A percentile compares a stretch with the other conserved stretches of the same genome.
These are phyloP conservation scores for Neurospora pannonica DNA, from an alignment of 495 filamentous ascomycete species.

Conservation along the genomic window DNA sequence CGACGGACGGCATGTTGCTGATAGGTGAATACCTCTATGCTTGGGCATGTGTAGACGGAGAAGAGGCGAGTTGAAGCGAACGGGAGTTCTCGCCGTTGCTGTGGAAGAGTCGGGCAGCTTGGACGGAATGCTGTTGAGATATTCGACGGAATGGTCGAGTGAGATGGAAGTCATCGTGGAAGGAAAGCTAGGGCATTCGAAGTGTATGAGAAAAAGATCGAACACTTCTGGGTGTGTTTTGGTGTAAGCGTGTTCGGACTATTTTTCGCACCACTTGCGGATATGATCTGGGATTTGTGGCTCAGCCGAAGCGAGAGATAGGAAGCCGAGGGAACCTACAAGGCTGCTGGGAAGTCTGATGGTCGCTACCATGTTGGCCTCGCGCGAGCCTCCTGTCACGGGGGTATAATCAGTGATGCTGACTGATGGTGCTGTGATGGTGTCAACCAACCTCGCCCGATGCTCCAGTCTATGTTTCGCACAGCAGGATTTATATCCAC, in stretches of 20 bases:
- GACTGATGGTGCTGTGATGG: background rate
- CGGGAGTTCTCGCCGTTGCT: background rate
- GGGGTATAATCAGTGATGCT: background rate
- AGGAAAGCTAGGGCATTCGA: too few species aligned
- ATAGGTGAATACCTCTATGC: background rate
- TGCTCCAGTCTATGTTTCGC: background rate
- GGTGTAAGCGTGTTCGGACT: too few species aligned
- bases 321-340: too few species aligned
- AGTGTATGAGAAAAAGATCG: too few species aligned
- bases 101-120: background rate
- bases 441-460: background rate
- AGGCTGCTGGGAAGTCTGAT: too few species aligned
- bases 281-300: too few species aligned
- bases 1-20: background rate
- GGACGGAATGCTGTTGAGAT: background rate
- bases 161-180: background rate
- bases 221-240: too few species aligned
- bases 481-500: background rate
- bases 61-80: background rate
- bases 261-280: too few species aligned
- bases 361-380: too few species aligned
- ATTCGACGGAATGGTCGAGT: background rate
- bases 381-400: background rate
- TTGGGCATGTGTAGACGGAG: too few species aligned
- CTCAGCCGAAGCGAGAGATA: too few species aligned